Evolutionary conservation across 768 basidiomycete species (phyloP), one percentile per base, ranked within the genome.

Genomic region (Trametes villosa): DNA sequence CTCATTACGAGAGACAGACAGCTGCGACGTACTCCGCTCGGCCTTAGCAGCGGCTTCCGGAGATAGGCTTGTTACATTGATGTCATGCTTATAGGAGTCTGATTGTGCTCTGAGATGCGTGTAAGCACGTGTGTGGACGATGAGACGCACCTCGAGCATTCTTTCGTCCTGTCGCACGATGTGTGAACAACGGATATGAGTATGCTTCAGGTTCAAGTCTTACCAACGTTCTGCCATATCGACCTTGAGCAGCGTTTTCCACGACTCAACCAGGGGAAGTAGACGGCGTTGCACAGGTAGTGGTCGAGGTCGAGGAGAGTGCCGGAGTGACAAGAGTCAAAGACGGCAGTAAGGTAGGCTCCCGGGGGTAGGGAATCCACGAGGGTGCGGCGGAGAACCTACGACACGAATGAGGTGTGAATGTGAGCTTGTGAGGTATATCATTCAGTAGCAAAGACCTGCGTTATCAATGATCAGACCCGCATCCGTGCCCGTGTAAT

Each of bases 251-350:
- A 57, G 15, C 66, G 65, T 30, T 36, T 27, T 34, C 68, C 65
- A 27, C 52, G 30, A n/a, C 26, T 60, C 55, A 65, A 44, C 66
- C 66, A 67, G 4, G 66, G 69, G 5, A 67, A 63, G 53, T 60
- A 69, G 4, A 68, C 53, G 0, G 29, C 44, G 42, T 71, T 68
- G 53, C 70, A 71, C 15, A 64, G 47, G 42, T 68, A 53, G 45
- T 71, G 70, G 0, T 63, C 66, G 20, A 71, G 61, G 31, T 70
- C 64, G 11, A 72, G 64, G 9, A 72, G 9, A 0, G 71, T 72
- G 24, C 68, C 69, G 4, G 68, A 69, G 20, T 70, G 68, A 27
- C 69, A 69, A 2, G 66, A 60, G 48, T 72, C 69, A 45, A 72
- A 64, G 17, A 72, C 45, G 2, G 68, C 66, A 0, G 64, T 55